Conservation (phyloP, 208 protist species). For the Porcisia deanei region DNA sequence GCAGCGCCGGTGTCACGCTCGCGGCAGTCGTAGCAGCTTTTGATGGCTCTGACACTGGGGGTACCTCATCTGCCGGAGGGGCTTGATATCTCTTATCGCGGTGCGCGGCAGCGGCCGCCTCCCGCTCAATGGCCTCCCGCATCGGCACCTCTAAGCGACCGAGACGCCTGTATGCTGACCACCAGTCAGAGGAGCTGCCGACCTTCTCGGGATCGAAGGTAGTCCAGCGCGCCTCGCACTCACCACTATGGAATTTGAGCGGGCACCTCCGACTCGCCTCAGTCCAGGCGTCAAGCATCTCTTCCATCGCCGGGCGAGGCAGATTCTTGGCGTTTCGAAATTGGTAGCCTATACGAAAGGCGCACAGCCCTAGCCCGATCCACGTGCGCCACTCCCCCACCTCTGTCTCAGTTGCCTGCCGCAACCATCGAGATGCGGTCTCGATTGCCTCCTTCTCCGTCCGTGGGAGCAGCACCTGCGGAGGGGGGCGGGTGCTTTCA, state of each 20-base stretch:
- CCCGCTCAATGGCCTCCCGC: conserved; percentile 31
- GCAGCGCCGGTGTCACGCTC: conserved; percentile 15
- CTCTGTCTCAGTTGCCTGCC: conserved; percentile 62
- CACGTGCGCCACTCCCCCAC: conserved; percentile 83
- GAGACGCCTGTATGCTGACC: conserved; percentile 68
- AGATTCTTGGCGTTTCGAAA: conserved; percentile 64
- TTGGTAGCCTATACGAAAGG: conserved; percentile 76
- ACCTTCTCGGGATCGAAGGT: conserved; percentile 66
- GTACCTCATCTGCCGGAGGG: not conserved
- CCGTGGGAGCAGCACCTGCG: conserved; percentile 59
- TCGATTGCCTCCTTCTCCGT: conserved; percentile 74
- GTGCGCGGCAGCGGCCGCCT: conserved; percentile 5
- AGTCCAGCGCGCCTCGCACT: conserved; percentile 71
- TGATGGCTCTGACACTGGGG: not conserved
- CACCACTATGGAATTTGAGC: conserved; percentile 66
- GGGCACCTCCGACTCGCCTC: conserved; percentile 74
- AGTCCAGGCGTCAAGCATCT: conserved; percentile 83
- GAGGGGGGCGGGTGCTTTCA: not conserved
- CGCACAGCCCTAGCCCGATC: conserved; percentile 76
- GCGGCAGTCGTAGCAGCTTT: not conserved
- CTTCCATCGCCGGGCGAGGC: conserved; percentile 69
- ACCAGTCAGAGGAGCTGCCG: conserved; percentile 45
- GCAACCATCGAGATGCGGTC: conserved; percentile 70
- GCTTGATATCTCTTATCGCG: too few relatives aligned
- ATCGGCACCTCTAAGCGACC: conserved; percentile 51